Conservation (phyloP, 352 stramenopile genomes). For the Phytophthora hybrid region DNA sequence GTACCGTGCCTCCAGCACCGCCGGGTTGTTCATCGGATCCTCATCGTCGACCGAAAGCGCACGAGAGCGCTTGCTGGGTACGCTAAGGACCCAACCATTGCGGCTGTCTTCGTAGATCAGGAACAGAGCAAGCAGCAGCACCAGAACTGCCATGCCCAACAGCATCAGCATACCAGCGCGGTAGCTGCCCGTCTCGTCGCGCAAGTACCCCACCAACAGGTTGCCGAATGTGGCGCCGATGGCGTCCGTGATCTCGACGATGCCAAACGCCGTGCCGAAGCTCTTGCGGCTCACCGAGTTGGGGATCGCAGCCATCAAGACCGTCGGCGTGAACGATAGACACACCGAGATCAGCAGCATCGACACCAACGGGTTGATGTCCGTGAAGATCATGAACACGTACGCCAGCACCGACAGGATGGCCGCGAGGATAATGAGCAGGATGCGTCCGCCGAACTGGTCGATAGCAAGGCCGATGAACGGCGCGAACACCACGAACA, state of each 20-base stretch:
- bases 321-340: slow-evolving; percentile 87
- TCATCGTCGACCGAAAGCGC: slow-evolving; percentile 74
- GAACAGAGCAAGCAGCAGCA: slow-evolving; percentile 75
- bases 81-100: slow-evolving; percentile 66
- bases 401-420: slow-evolving; percentile 84
- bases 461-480: slow-evolving; percentile 91
- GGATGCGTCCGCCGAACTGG: slow-evolving; percentile 87
- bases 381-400: slow-evolving; percentile 86
- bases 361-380: slow-evolving; percentile 76
- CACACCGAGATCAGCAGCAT: slow-evolving; percentile 91
- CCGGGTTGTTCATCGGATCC: slow-evolving; percentile 47
- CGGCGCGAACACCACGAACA: slow-evolving; percentile 88
- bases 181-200: slow-evolving; percentile 83
- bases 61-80: slow-evolving; percentile 55
- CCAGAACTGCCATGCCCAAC: slow-evolving; percentile 70
- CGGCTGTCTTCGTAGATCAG: slow-evolving; percentile 72
- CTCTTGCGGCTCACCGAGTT: slow-evolving; percentile 76
- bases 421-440: slow-evolving; percentile 78
- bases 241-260: slow-evolving; percentile 88
- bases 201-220: slow-evolving; percentile 85
- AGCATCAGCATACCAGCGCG: slow-evolving; percentile 88
- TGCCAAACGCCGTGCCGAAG: slow-evolving; percentile 88
- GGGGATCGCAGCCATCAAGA: slow-evolving; percentile 89
- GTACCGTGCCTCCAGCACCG: slow-evolving; percentile 44
- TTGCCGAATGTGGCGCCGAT: slow-evolving; percentile 87